A percentile compares a stretch with the other conserved stretches of the same genome.
Evolutionary conservation across 2,329 filamentous ascomycete genomes (phyloP).

Genomic region (Arachnopeziza araneosa): DNA sequence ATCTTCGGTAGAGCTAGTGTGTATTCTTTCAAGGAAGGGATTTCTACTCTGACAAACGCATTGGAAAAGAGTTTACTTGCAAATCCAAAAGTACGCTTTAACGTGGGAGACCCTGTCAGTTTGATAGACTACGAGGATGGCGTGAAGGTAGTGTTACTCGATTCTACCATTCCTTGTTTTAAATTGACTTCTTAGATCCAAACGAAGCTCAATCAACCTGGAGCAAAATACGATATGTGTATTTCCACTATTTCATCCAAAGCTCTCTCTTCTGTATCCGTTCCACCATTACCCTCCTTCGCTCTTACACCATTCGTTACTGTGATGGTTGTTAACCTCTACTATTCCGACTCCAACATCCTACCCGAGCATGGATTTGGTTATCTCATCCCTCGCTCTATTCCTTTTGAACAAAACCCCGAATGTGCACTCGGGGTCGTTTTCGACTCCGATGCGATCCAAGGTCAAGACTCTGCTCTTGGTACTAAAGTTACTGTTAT

Average conservation of each 20-base stretch:
- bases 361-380: constrained; percentile 70
- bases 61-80: constrained; percentile 44
- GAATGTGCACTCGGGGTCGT: constrained; percentile 85
- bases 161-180: not conserved
- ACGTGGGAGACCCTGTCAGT: constrained; percentile 42
- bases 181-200: constrained; percentile 30
- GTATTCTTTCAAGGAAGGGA: constrained; percentile 51
- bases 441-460: constrained; percentile 61
- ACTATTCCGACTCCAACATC: constrained; percentile 62
- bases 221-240: constrained; percentile 35
- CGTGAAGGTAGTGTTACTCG: constrained; percentile 37
- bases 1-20: constrained; percentile 30
- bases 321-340: constrained; percentile 90
- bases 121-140: constrained; percentile 37
- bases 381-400: constrained; percentile 78
- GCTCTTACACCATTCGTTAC: constrained; percentile 60
- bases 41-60: constrained; percentile 53
- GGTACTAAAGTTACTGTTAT: constrained; percentile 92
- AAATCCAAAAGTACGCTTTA: constrained; percentile 56
- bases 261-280: constrained; percentile 46
- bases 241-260: constrained; percentile 31
- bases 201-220: constrained; percentile 17
- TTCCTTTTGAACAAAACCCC: constrained; percentile 67
- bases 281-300: constrained; percentile 41
- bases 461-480: constrained; percentile 46